Percentiles rank a stretch among this genome's conserved stretches.
phyloP scores from a whole-genome alignment of 257 asterid genomes.

The Knoxia roxburghii region DNA sequence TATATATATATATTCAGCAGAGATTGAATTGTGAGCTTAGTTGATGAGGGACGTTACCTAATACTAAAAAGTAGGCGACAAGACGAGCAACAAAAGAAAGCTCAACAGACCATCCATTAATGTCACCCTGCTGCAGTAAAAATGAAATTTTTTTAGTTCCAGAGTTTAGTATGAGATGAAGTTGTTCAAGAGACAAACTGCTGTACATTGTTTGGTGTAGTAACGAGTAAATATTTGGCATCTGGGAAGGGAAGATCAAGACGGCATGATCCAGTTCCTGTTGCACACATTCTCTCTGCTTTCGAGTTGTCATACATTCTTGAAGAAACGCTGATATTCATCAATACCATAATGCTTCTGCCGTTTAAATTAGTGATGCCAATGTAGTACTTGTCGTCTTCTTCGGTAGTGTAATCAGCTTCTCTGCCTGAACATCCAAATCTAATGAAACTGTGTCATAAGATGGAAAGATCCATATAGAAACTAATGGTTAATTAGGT shows the following conservation, averaged over 20 bases:
- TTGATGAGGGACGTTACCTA: conserved; percentile 13
- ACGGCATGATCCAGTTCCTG: conserved; percentile 8
- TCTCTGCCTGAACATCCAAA: conserved; percentile 9
- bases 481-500: neutral
- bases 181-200: neutral
- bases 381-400: conserved; percentile 14
- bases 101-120: conserved; percentile 1
- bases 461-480: too few relatives aligned
- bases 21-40: neutral
- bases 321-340: conserved; percentile 19
- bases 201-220: conserved; percentile 14
- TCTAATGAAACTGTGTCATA: neutral
- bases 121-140: conserved; percentile 16
- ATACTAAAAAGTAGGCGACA: conserved; percentile 5
- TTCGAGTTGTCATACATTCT: conserved; percentile 9
- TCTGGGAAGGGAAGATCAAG: conserved; percentile 9
- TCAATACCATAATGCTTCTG: neutral
- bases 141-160: neutral
- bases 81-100: neutral
- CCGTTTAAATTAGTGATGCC: too few relatives aligned
- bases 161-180: neutral
- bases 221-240: conserved; percentile 1
- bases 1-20: neutral
- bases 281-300: conserved; percentile 15
- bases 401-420: conserved; percentile 3